These are phyloP conservation scores for Paecilomyces formosus DNA, from an alignment of 2,329 filamentous ascomycete genomes.

Conservation along the genomic window DNA sequence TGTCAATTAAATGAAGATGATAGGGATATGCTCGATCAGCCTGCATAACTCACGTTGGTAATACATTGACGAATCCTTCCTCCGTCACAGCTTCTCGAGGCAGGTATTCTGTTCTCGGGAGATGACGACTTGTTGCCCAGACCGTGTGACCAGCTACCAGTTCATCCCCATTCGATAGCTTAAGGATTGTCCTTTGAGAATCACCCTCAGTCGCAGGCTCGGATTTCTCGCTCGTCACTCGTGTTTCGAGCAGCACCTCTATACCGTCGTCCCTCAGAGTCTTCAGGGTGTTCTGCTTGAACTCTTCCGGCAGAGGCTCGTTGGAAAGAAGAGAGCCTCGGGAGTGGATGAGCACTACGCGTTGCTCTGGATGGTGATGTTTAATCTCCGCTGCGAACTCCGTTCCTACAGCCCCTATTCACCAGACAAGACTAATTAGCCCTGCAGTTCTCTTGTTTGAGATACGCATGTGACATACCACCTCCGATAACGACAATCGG, in stretches of 20 bases:
- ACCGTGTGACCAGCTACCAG: conserved; percentile 59
- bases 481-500: conserved; percentile 69
- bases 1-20: neutral
- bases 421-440: conserved; percentile 1
- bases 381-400: conserved; percentile 79
- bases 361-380: conserved; percentile 53
- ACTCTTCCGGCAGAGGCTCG: conserved; percentile 63
- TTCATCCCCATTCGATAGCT: conserved; percentile 53
- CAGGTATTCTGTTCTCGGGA: conserved; percentile 57
- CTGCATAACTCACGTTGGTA: conserved; percentile 40
- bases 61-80: conserved; percentile 60
- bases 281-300: conserved; percentile 55
- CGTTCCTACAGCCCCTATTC: conserved; percentile 63
- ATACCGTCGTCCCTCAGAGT: conserved; percentile 58
- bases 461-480: conserved; percentile 14
- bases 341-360: conserved; percentile 70
- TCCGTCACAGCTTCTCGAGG: conserved; percentile 52
- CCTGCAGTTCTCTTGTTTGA: neutral
- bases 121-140: conserved; percentile 59
- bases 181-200: conserved; percentile 34
- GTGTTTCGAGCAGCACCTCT: conserved; percentile 55
- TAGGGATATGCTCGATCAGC: neutral
- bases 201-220: conserved; percentile 14
- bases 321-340: conserved; percentile 62
- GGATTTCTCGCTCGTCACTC: conserved; percentile 39